phyloP scores from a whole-genome alignment of 805 yeast species.

The Kockiozyma suomiensis region DNA sequence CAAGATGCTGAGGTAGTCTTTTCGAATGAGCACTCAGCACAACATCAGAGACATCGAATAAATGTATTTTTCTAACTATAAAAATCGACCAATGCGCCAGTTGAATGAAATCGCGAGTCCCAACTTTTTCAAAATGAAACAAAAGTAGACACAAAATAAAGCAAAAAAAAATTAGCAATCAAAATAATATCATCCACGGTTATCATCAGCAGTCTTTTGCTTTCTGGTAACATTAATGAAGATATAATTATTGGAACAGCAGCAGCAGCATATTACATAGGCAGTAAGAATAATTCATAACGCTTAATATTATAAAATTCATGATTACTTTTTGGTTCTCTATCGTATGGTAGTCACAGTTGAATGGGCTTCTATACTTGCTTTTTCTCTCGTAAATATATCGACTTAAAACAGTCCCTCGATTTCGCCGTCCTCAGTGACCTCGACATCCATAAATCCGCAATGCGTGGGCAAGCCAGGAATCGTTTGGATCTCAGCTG shows the following conservation, averaged over 20 bases:
- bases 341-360: constrained; percentile 15
- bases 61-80: neutral
- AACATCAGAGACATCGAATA: no score
- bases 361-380: constrained; percentile 17
- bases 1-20: no score
- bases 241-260: neutral
- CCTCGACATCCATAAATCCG: constrained; percentile 97
- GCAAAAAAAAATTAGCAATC: neutral
- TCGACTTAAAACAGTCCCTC: constrained; percentile 78
- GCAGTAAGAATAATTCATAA: no score
- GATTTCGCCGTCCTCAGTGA: constrained; percentile 84
- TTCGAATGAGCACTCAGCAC: no score
- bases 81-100: constrained; percentile 32
- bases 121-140: constrained; percentile 12
- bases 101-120: constrained; percentile 34
- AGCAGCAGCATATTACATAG: neutral
- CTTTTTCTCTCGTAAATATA: neutral
- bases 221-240: no score
- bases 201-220: no score
- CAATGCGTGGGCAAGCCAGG: constrained; percentile 97
- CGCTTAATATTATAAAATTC: no score
- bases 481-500: constrained; percentile 95
- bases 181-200: neutral
- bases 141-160: neutral
- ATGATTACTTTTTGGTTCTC: neutral